These are phyloP conservation scores for Eucalyptus erythrocorys DNA, from an alignment of 345 rosid species.

Conservation along the genomic window DNA sequence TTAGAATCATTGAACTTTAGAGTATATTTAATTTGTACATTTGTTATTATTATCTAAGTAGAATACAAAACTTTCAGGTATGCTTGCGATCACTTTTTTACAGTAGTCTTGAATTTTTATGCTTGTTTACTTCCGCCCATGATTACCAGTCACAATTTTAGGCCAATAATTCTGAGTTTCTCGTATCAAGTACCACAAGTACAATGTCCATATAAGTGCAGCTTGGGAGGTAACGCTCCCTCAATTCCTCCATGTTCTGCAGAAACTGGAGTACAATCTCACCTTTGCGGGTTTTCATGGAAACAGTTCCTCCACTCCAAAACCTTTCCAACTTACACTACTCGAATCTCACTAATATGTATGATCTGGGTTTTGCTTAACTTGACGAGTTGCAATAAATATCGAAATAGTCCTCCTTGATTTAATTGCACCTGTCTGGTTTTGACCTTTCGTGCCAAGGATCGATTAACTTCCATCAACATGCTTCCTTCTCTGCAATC, in stretches of 20 bases:
- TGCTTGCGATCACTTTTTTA: too few relatives aligned
- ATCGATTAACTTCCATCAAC: background rate
- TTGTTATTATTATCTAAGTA: background rate
- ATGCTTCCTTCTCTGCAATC: background rate
- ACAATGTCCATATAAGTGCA: background rate
- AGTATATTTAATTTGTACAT: background rate
- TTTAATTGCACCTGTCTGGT: background rate
- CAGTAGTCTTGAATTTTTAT: background rate
- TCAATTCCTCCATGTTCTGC: background rate
- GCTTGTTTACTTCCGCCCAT: background rate
- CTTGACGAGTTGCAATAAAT: background rate
- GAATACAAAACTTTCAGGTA: too few relatives aligned
- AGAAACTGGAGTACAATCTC: background rate
- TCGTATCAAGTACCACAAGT: too few relatives aligned
- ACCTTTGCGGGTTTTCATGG: background rate
- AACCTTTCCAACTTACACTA: background rate
- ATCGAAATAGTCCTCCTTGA: background rate
- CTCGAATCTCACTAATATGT: background rate
- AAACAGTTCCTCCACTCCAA: background rate
- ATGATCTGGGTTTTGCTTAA: background rate
- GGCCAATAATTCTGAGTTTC: too few relatives aligned
- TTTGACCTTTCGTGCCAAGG: background rate
- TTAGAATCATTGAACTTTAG: too few relatives aligned
- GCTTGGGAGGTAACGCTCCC: background rate
- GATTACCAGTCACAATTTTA: too few relatives aligned